These are phyloP conservation scores for Colletotrichum magnum DNA, from an alignment of 2,329 filamentous ascomycete genomes.

Conservation along the genomic window DNA sequence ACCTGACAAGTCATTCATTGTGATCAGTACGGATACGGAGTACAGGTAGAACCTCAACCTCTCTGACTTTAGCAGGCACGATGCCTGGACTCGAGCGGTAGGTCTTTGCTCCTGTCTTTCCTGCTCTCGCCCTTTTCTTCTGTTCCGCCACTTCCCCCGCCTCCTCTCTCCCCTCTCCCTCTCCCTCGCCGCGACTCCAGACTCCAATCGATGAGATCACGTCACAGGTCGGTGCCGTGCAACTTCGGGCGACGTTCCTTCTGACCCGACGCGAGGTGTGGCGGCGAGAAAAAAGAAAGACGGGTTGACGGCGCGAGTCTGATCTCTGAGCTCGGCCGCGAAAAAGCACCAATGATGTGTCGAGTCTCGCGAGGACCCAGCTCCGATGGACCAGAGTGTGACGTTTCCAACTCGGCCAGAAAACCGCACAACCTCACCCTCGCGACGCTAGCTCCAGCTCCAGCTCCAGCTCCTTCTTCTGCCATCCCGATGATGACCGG, in stretches of 20 bases:
- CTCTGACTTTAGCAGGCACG: too few relatives aligned
- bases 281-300: slow-evolving; percentile 30
- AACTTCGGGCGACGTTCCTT: slow-evolving; percentile 21
- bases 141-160: too few relatives aligned
- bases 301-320: slow-evolving; percentile 15
- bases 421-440: too few relatives aligned
- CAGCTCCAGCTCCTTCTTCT: neutral
- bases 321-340: slow-evolving; percentile 14
- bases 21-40: too few relatives aligned
- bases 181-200: neutral
- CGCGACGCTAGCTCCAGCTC: neutral
- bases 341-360: slow-evolving; percentile 33
- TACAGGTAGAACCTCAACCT: too few relatives aligned
- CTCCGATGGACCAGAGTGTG: slow-evolving; percentile 30
- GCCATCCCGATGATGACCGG: slow-evolving; percentile 4
- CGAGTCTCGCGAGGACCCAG: slow-evolving; percentile 34
- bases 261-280: slow-evolving; percentile 5
- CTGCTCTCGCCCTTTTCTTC: too few relatives aligned
- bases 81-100: too few relatives aligned
- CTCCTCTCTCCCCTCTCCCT: neutral
- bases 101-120: too few relatives aligned
- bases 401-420: slow-evolving; percentile 17
- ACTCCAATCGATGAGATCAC: slow-evolving; percentile 3
- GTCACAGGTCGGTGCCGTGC: slow-evolving; percentile 11
- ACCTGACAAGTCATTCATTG: too few relatives aligned